Evolutionary conservation across 2,329 filamentous ascomycete genomes (phyloP).

Genomic region (Aplosporella prunicola): DNA sequence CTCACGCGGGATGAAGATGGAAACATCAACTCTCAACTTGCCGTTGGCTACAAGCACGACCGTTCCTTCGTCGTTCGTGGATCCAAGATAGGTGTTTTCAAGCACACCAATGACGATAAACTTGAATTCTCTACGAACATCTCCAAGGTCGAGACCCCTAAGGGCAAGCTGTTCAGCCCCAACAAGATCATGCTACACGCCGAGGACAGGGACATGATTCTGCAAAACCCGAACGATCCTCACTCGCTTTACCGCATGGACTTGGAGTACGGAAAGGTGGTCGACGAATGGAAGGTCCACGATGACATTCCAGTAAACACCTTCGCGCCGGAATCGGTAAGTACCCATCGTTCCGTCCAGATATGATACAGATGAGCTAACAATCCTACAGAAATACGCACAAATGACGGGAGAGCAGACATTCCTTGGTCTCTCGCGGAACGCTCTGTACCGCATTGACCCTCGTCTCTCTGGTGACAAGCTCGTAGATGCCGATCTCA

Average conservation of each 20-base stretch:
- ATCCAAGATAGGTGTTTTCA: conserved; percentile 98
- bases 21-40: conserved; percentile 85
- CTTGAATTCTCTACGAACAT: conserved; percentile 96
- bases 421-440: conserved; percentile 85
- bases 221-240: conserved; percentile 73
- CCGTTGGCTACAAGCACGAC: conserved; percentile 94
- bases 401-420: conserved; percentile 95
- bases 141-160: conserved; percentile 84
- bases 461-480: conserved; percentile 85
- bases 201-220: conserved; percentile 79
- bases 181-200: conserved; percentile 96
- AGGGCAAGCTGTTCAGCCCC: conserved; percentile 79
- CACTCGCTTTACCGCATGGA: conserved; percentile 97
- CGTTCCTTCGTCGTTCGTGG: conserved; percentile 94
- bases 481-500: conserved; percentile 83
- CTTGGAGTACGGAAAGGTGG: conserved; percentile 92
- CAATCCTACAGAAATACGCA: conserved; percentile 65
- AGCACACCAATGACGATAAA: conserved; percentile 84
- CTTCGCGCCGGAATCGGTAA: conserved; percentile 78
- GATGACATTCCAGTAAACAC: conserved; percentile 89
- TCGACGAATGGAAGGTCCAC: conserved; percentile 97
- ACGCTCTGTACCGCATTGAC: conserved; percentile 88
- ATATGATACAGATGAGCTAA: background rate
- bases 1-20: conserved; percentile 60
- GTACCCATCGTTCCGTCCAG: conserved; percentile 15